These are phyloP conservation scores for Citrus cavaleriei DNA, from an alignment of 345 rosid species.

Conservation along the genomic window DNA sequence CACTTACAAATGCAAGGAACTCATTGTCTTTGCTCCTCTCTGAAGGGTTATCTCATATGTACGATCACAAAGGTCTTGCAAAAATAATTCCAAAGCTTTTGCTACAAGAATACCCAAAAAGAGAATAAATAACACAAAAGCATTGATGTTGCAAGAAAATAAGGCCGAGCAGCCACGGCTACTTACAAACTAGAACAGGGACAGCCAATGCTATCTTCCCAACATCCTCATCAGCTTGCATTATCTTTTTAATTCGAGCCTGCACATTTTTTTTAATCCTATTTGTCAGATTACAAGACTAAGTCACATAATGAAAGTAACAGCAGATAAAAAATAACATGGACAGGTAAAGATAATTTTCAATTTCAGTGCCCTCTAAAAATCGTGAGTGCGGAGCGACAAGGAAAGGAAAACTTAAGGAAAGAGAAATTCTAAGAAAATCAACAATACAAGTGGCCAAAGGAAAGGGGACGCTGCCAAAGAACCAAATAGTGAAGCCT, in stretches of 20 bases:
- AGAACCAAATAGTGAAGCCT: neutral
- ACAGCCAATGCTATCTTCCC: conserved; percentile 98
- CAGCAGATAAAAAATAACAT: neutral
- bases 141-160: neutral
- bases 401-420: neutral
- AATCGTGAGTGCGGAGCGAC: neutral
- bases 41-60: conserved; percentile 92
- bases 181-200: conserved; percentile 98
- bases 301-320: neutral
- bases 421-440: neutral
- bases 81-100: conserved; percentile 92
- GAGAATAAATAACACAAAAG: conserved; percentile 18
- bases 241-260: conserved; percentile 97
- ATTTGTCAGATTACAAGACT: neutral
- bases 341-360: neutral
- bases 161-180: conserved; percentile 6
- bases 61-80: conserved; percentile 98
- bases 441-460: neutral
- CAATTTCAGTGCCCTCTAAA: neutral
- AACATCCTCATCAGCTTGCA: conserved; percentile 99
- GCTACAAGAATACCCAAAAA: conserved; percentile 51
- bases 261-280: conserved; percentile 18
- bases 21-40: conserved; percentile 97
- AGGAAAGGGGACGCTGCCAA: neutral
- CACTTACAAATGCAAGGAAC: conserved; percentile 88